Base-by-base conservation (phyloP, 2,329 filamentous ascomycete species). In the Teratosphaeria pseudoeucalypti region DNA sequence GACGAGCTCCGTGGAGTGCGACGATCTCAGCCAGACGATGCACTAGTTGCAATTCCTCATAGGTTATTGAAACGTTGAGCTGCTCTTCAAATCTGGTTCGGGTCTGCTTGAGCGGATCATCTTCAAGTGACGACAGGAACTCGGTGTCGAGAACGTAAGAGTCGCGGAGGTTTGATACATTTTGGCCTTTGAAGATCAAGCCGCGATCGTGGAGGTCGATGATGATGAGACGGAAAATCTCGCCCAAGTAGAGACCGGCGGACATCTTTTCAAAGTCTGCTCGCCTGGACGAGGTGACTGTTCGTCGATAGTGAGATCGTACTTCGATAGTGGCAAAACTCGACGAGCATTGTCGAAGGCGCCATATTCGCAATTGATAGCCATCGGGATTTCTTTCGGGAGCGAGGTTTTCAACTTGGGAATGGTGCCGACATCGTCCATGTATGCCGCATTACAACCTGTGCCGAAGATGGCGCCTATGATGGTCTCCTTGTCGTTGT, bases 341-440 rank as follows among this genome's bases (percentile, higher is more conserved):
- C 87, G 81, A 77, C 94, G 88, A 75, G 95, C 90, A 73, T 96
- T 96, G 76, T 97, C 92, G 71, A 97, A 97, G 37, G 92, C 92
- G 63, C 92, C 92, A 83, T 92, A 97, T 76, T 97, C 92, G 79
- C 92, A 96, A 81, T 97, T 97, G 79, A 97, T 96, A 55, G 90
- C 92, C 83, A 97, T 95, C 54, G 87, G 90, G 62, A 85, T 85
- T 62, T 94, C 86, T 1, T 86, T 76, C 23, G 88, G 87, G 32
- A 95, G 79, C 76, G 90, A 81, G 75, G 91, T 83, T 6, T 86
- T 87, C 57, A 95, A 82, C 79, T 95, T 96, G 61, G 88, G 88
- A 64, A 96, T 89, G 6, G 85, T 88, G 62, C 87, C 87, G 61
- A 84, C 85, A 67, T 91, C 75, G 74, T 96, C 91, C 86, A 96